Conservation (phyloP, 257 asterid genomes). For the Nicotiana undulata region DNA sequence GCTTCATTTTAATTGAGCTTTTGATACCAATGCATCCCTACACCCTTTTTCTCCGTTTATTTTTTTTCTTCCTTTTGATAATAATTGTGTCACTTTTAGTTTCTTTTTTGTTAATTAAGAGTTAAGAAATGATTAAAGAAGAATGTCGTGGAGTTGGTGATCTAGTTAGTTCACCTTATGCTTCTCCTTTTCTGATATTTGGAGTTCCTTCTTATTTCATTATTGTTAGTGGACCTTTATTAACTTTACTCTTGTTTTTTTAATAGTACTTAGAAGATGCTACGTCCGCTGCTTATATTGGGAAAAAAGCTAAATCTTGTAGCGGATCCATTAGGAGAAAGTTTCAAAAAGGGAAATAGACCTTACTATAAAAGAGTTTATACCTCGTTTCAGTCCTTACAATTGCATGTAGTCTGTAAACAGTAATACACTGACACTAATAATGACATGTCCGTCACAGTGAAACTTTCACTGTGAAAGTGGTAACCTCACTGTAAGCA, state of each 20-base stretch:
- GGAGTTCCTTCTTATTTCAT: background rate
- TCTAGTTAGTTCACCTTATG: background rate
- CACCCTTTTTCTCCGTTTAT: background rate
- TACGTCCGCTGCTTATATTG: background rate
- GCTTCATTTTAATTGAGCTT: background rate
- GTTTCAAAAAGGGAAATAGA: background rate
- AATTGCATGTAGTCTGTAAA: background rate
- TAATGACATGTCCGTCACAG: background rate
- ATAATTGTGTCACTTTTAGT: background rate
- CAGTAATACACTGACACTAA: background rate
- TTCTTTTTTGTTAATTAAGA: background rate
- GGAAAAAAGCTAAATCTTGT: background rate
- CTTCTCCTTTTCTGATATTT: background rate
- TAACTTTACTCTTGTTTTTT: background rate
- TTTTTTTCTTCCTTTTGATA: background rate
- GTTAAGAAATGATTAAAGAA: background rate
- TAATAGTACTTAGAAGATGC: background rate
- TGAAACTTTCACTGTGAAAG: background rate
- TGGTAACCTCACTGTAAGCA: background rate
- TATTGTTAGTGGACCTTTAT: background rate
- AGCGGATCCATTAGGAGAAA: background rate
- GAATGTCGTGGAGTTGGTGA: constrained; percentile 1
- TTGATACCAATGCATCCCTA: background rate
- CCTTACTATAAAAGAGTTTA: background rate
- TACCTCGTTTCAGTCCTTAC: background rate